phyloP scores from a whole-genome alignment of 2,329 filamentous ascomycete genomes.

The Xylaria polymorpha region DNA sequence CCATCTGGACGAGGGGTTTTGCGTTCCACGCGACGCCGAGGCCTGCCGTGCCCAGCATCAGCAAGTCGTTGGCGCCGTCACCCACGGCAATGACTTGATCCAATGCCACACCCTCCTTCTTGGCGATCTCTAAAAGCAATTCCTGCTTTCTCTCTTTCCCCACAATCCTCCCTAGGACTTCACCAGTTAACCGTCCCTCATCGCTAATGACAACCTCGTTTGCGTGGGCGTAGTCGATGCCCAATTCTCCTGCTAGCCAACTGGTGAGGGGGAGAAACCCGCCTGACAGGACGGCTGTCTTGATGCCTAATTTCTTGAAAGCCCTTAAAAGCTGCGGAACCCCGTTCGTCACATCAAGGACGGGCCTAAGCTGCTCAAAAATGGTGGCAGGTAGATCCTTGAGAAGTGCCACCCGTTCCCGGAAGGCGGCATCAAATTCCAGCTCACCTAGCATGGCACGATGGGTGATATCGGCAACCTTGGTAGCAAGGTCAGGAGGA shows the following conservation, averaged over 20 bases:
- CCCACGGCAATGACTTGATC: conserved; percentile 79
- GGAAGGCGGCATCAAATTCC: conserved; percentile 87
- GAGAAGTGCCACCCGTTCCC: conserved; percentile 82
- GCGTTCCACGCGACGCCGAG: conserved; percentile 86
- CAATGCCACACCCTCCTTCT: conserved; percentile 71
- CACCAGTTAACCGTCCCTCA: conserved; percentile 72
- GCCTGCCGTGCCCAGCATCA: conserved; percentile 81
- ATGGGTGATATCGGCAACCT: conserved; percentile 89
- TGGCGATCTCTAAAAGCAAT: conserved; percentile 76
- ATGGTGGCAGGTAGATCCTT: conserved; percentile 82
- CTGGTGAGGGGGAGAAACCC: conserved; percentile 90
- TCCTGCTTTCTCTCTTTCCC: conserved; percentile 80
- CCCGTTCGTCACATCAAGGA: conserved; percentile 84
- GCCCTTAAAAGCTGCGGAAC: conserved; percentile 79
- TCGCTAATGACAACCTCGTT: conserved; percentile 81
- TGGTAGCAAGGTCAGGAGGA: conserved; percentile 76
- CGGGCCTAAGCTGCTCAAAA: conserved; percentile 79
- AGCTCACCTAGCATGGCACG: conserved; percentile 96
- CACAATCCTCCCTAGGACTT: conserved; percentile 77
- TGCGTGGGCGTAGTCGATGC: conserved; percentile 87
- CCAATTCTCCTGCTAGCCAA: conserved; percentile 84
- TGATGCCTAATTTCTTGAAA: conserved; percentile 82
- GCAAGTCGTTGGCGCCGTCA: conserved; percentile 84
- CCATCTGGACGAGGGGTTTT: conserved; percentile 83
- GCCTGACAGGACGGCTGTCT: conserved; percentile 90